Percentiles rank a stretch among this genome's conserved stretches.
These are phyloP conservation scores for Buddleja alternifolia DNA, from an alignment of 257 asterid species.

Conservation along the genomic window DNA sequence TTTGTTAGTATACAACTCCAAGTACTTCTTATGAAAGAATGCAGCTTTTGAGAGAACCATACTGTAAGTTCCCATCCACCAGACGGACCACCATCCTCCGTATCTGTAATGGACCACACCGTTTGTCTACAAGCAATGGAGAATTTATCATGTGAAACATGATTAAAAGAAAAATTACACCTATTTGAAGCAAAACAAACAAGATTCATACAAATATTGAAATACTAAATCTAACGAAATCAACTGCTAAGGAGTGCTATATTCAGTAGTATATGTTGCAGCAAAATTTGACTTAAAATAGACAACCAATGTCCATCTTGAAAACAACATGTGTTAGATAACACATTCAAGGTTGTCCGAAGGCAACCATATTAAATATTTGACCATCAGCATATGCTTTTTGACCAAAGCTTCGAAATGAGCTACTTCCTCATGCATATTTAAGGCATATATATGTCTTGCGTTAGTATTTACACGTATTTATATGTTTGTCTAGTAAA, in stretches of 20 bases:
- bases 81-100: constrained; percentile 82
- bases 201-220: constrained; percentile 12
- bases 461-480: neutral
- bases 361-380: neutral
- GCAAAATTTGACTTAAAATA: neutral
- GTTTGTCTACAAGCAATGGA: constrained; percentile 38
- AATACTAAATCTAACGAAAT: neutral
- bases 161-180: constrained; percentile 1
- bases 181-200: neutral
- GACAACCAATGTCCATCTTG: neutral
- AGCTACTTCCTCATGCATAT: constrained; percentile 12
- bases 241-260: neutral
- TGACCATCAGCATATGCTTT: neutral
- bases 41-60: constrained; percentile 77
- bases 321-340: neutral
- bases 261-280: neutral
- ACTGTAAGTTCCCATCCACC: constrained; percentile 72
- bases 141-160: neutral
- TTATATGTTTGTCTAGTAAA: neutral
- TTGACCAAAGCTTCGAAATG: neutral
- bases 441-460: neutral
- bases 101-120: constrained; percentile 40
- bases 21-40: constrained; percentile 58
- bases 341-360: neutral
- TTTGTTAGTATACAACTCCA: constrained; percentile 50